Evolutionary conservation across 1,284 basidiomycete genomes (phyloP).

Genomic region (Pascua guehoae): DNA sequence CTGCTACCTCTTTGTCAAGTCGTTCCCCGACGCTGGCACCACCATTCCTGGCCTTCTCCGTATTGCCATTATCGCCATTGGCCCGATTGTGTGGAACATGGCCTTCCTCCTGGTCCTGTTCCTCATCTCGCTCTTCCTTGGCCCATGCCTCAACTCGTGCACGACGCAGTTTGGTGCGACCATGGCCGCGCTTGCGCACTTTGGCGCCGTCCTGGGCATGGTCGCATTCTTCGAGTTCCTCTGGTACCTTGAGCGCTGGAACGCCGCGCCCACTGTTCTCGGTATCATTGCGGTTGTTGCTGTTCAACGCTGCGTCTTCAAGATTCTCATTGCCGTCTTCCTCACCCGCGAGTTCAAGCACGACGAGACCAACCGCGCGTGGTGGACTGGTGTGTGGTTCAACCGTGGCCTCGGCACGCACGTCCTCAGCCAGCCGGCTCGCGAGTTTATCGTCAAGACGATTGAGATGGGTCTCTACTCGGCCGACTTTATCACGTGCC

Average conservation of each 20-base stretch:
- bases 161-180: slow-evolving; percentile 82
- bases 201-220: slow-evolving; percentile 73
- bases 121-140: slow-evolving; percentile 85
- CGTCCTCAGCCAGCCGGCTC: slow-evolving; percentile 87
- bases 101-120: slow-evolving; percentile 80
- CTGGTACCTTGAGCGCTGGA: slow-evolving; percentile 93
- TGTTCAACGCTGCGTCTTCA: slow-evolving; percentile 86
- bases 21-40: slow-evolving; percentile 59
- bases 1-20: slow-evolving; percentile 69
- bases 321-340: slow-evolving; percentile 85
- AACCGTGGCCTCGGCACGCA: slow-evolving; percentile 82
- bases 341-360: slow-evolving; percentile 94
- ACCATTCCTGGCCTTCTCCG: slow-evolving; percentile 73
- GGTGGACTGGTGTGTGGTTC: slow-evolving; percentile 96
- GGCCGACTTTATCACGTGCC: slow-evolving; percentile 62
- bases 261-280: slow-evolving; percentile 82
- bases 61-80: slow-evolving; percentile 86
- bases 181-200: slow-evolving; percentile 83
- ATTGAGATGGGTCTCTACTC: slow-evolving; percentile 94
- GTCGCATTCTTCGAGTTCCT: slow-evolving; percentile 90
- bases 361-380: slow-evolving; percentile 92
- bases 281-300: slow-evolving; percentile 81
- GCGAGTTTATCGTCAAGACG: slow-evolving; percentile 93
- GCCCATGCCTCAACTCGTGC: slow-evolving; percentile 73
- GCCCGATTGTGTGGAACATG: slow-evolving; percentile 94